These are phyloP conservation scores for Phytophthora pistaciae DNA, from an alignment of 352 stramenopile genomes.

Conservation along the genomic window DNA sequence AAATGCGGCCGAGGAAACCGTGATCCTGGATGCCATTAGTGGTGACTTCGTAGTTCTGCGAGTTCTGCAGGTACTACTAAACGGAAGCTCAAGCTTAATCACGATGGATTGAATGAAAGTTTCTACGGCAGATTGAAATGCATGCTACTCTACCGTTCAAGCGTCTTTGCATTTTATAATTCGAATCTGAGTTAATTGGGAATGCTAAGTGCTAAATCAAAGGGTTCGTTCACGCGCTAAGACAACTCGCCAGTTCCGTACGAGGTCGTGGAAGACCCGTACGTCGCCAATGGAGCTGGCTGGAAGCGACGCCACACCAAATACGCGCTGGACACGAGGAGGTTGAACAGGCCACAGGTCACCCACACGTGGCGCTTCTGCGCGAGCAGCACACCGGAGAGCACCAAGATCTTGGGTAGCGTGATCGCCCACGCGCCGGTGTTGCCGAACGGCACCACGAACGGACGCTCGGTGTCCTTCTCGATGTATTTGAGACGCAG, in stretches of 20 bases:
- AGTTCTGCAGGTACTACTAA: no score
- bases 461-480: constrained; percentile 76
- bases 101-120: no score
- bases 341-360: constrained; percentile 78
- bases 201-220: constrained; percentile 11
- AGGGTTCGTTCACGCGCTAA: constrained; percentile 24
- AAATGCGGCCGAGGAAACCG: no score
- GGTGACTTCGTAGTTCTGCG: no score
- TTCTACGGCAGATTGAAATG: no score
- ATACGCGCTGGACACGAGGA: constrained; percentile 62
- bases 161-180: background rate
- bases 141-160: no score
- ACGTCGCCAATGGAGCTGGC: constrained; percentile 15
- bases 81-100: no score
- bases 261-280: constrained; percentile 10
- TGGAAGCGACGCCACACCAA: constrained; percentile 76
- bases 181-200: background rate
- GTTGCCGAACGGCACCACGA: constrained; percentile 77
- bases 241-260: constrained; percentile 52
- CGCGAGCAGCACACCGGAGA: constrained; percentile 75
- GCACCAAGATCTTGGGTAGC: constrained; percentile 83
- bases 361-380: constrained; percentile 76
- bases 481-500: constrained; percentile 87
- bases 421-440: constrained; percentile 81
- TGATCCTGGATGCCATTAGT: no score